Evolutionary conservation across 352 stramenopile genomes (phyloP), one percentile per base, ranked within the genome.

Genomic region (Hyaloperonospora arabidopsidis): DNA sequence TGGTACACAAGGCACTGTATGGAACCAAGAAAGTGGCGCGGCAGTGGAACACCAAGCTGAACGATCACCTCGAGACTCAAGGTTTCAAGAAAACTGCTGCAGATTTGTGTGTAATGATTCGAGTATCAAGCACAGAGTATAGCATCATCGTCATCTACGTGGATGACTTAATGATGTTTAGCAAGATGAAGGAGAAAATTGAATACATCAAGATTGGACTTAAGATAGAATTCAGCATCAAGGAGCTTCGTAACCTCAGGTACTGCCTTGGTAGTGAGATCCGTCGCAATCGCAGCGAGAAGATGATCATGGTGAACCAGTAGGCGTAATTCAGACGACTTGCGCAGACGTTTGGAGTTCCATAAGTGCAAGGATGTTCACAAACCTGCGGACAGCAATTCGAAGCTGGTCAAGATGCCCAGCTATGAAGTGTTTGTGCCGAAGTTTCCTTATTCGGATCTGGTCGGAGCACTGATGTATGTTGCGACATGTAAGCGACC

Each of bases 391-490:
- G 35, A 53, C 5, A 53, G 32, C 35, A 53, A 45, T 29, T 51
- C 45, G 28, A 51, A 51, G 18, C 45, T 40, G 15, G 28, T 51
- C 11, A 41, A 51, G 25, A 18, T 19, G 28, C 21, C 44, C 14
- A 13, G 43, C 12, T 28, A 19, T 11, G 46, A 52, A 14, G 17
- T 12, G 19, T 53, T 45, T 17, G 19, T 25, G 13, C 5, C 18
- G 0, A 45, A 32, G 12, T 52, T 43, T 19, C 49, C 49, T 12
- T 54, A 54, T 10, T 21, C 21, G 23, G 49, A 54, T 7, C n/a
- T 47, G 8, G 38, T 54, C 10, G 49, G 49, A 3, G 22, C 38
- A 13, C 7, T 54, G 5, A 48, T 54, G 49, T 54, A 39, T 10
- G 13, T 39, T 5, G 34, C 34, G 4, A 39, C 34, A 17, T 39